Evolutionary conservation across 805 yeast genomes (phyloP), one percentile per base, ranked within the genome.

Genomic region (Wickerhamiella nectarea): DNA sequence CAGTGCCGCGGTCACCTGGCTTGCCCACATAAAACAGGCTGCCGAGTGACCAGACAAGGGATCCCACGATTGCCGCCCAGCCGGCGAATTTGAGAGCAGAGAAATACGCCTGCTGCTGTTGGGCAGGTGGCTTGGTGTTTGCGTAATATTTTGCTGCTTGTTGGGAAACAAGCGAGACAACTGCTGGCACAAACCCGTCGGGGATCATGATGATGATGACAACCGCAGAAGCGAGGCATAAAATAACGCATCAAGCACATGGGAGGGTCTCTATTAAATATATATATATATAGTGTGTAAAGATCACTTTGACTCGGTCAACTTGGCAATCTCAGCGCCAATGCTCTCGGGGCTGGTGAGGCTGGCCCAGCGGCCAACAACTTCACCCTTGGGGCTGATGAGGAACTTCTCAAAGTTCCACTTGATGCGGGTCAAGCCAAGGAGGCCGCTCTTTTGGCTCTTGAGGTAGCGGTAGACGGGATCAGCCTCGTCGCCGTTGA

Each of bases 401-500:
- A 81, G 48, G 60, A 80, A 81, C 65, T 80, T 80, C 58, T 80
- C 87, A 56, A 81, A 80, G 64, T 80, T 80, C 91, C 91, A 80
- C 58, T 75, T 70, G 51, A 80, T 73, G 44, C 80, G 80, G 50
- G 66, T 74, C 64, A 82, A 72, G n/a, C 93, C 85, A 14, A 81
- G 64, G 33, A 65, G 46, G 11, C 76, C 76, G 4, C 69, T 53
- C 71, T 76, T 70, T 72, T 75, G 60, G 34, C 64, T 54, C 68
- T 91, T 89, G 60, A 89, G 71, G 67, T 61, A 87, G 56, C 72
- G 66, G 66, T 76, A 89, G 28, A 89, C 86, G 15, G 89, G 84
- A 58, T 82, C 87, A 15, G 84, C 76, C 36, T 76, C 64, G 48
- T 69, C 63, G 41, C 98, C 98, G 61, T 89, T 91, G 53, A 91